Evolutionary conservation across 2,329 filamentous ascomycete species (phyloP).

Genomic region (Aplosporella prunicola): DNA sequence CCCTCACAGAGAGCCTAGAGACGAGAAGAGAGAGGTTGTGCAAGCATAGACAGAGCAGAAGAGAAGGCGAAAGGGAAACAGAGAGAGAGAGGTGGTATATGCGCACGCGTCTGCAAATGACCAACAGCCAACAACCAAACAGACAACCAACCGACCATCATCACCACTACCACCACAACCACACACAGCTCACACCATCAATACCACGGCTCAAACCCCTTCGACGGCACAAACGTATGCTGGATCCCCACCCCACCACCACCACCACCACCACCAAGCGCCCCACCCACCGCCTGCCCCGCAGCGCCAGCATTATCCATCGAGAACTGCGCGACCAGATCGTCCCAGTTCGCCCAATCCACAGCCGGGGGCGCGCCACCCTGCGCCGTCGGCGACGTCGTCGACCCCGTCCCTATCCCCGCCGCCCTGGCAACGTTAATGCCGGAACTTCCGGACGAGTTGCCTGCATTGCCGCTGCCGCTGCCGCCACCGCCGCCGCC

Average conservation of each 20-base stretch:
- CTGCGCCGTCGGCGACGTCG: too few relatives aligned
- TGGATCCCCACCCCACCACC: background rate
- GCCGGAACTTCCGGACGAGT: too few relatives aligned
- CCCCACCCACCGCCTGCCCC: background rate
- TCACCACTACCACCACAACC: background rate
- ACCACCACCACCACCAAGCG: background rate
- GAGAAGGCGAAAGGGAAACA: background rate
- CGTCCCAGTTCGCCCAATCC: constrained; percentile 42
- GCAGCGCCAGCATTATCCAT: constrained; percentile 25
- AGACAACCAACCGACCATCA: background rate
- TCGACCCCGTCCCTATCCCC: too few relatives aligned
- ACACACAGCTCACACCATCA: background rate
- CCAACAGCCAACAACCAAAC: background rate
- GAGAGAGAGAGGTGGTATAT: background rate
- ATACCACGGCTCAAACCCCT: constrained; percentile 7
- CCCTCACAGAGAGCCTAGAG: background rate
- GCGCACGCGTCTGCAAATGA: background rate
- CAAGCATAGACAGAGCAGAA: background rate
- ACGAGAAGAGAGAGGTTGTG: background rate
- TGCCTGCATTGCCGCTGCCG: background rate
- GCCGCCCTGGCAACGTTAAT: too few relatives aligned
- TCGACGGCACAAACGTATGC: constrained; percentile 1
- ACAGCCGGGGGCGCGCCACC: constrained; percentile 19
- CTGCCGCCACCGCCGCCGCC: too few relatives aligned
- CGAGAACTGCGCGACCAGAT: constrained; percentile 38